Conservation (phyloP, 306 rosid species). For the Quercus rubra region DNA sequence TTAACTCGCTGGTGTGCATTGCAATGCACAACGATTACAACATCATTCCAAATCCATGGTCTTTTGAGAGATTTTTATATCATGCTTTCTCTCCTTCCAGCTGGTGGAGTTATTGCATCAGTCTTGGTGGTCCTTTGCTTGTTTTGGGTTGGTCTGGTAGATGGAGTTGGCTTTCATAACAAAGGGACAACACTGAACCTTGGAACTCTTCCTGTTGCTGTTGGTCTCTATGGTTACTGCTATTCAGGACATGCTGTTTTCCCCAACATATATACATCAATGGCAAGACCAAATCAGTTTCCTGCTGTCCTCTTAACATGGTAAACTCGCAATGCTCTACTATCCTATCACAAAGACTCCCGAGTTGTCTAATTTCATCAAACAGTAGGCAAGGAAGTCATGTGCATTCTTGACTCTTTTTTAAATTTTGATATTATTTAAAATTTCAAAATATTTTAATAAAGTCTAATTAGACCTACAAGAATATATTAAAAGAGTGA, state of each 20-base stretch:
- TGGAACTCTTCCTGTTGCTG: conserved; percentile 74
- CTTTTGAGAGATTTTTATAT: background rate
- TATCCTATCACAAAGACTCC: background rate
- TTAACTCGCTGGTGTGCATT: background rate
- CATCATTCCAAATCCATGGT: conserved; percentile 5
- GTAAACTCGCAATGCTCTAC: conserved; percentile 34
- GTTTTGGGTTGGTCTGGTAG: conserved; percentile 74
- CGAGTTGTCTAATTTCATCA: background rate
- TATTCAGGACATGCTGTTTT: conserved; percentile 98
- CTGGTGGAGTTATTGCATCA: conserved; percentile 92
- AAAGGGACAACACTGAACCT: conserved; percentile 75
- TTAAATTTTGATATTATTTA: background rate
- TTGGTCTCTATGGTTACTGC: conserved; percentile 98
- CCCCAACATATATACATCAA: conserved; percentile 89
- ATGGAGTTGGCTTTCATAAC: conserved; percentile 63
- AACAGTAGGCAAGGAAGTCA: background rate
- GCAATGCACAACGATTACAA: background rate
- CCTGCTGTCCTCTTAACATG: conserved; percentile 72
- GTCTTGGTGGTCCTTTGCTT: conserved; percentile 68
- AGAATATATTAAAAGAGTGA: background rate
- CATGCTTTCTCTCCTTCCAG: conserved; percentile 27
- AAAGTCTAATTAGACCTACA: background rate
- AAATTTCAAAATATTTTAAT: background rate
- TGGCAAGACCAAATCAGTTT: conserved; percentile 76
- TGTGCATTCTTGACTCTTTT: conserved; percentile 6